Conservation (phyloP, 1,139 yeast genomes). For the Scheffersomyces quercinus region DNA sequence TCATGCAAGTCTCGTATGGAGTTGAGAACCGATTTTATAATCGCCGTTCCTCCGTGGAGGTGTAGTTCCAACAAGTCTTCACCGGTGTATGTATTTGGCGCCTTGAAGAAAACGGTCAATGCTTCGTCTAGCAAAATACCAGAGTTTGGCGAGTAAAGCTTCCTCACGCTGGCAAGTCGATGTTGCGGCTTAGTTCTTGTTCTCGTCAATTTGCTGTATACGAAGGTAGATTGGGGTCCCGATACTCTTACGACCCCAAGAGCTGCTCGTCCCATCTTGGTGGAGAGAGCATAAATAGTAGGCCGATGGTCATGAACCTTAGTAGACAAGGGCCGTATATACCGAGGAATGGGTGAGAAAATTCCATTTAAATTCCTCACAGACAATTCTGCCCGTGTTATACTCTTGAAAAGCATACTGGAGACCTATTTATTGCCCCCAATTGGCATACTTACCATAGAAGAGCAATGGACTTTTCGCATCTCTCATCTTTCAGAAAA, state of each 20-base stretch:
- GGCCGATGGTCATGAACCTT: constrained; percentile 27
- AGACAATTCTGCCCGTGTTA: no score
- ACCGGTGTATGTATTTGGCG: constrained; percentile 89
- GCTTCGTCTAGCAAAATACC: constrained; percentile 70
- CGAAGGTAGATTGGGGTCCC: constrained; percentile 59
- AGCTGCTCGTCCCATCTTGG: constrained; percentile 80
- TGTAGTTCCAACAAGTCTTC: constrained; percentile 88
- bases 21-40: constrained; percentile 64
- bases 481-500: no score
- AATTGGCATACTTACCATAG: no score
- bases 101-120: constrained; percentile 63
- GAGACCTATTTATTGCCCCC: no score
- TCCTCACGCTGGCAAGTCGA: constrained; percentile 58
- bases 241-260: constrained; percentile 83
- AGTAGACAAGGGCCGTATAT: no score
- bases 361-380: no score
- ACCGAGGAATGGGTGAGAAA: no score
- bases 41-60: constrained; percentile 92
- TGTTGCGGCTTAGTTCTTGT: constrained; percentile 41
- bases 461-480: no score
- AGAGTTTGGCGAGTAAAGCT: constrained; percentile 43
- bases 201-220: constrained; percentile 50
- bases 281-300: constrained; percentile 88
- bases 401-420: no score
- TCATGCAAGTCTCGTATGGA: constrained; percentile 59